phyloP scores from a whole-genome alignment of 768 basidiomycete genomes.

The Termitomyces sp. region DNA sequence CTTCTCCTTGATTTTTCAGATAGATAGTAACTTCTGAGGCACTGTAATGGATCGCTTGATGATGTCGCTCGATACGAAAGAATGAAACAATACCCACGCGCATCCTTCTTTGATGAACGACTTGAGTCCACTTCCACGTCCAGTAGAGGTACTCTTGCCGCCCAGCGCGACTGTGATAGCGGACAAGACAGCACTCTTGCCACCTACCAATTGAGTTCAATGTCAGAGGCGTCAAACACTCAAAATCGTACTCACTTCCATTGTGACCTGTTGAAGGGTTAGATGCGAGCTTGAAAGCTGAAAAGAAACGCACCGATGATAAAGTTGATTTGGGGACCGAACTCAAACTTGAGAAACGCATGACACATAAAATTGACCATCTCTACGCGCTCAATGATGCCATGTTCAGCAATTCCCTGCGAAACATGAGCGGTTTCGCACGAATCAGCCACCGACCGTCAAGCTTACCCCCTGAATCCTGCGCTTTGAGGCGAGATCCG shows the following conservation, averaged over 20 bases:
- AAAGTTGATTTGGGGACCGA: constrained; percentile 95
- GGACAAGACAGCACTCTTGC: constrained; percentile 92
- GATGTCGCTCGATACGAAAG: background rate
- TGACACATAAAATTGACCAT: constrained; percentile 98
- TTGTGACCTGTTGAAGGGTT: constrained; percentile 63
- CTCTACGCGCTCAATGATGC: constrained; percentile 83
- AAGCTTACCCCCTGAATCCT: constrained; percentile 43
- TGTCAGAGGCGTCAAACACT: background rate
- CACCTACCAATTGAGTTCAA: constrained; percentile 54
- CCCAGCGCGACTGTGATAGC: constrained; percentile 93
- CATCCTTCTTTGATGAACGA: constrained; percentile 85
- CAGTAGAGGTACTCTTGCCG: constrained; percentile 89
- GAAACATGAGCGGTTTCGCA: too few species aligned
- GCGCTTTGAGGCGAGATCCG: constrained; percentile 45
- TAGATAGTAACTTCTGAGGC: constrained; percentile 72
- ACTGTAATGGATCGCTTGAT: constrained; percentile 29
- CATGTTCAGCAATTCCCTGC: constrained; percentile 79
- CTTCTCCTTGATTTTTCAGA: constrained; percentile 87
- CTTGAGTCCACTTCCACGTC: constrained; percentile 81
- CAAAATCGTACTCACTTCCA: constrained; percentile 53
- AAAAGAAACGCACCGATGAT: constrained; percentile 64
- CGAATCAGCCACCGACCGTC: constrained; percentile 4
- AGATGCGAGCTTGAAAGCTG: background rate
- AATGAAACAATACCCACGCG: constrained; percentile 43
- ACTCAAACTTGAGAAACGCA: constrained; percentile 73